phyloP scores from a whole-genome alignment of 2,329 filamentous ascomycete genomes.

The Colletotrichum melonis region DNA sequence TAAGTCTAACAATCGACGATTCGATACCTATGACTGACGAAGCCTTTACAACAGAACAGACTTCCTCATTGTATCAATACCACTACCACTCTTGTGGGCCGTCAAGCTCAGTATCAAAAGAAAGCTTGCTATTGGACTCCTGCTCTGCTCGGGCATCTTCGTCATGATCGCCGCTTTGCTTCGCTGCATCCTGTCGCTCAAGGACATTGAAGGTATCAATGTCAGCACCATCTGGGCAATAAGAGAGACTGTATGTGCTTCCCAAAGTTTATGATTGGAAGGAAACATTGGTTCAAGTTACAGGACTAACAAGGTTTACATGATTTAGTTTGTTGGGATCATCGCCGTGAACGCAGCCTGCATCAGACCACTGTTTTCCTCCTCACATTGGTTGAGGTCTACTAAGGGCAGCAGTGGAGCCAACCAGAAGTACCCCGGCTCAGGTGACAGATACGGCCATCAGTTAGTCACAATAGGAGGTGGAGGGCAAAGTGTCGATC shows the following conservation, averaged over 20 bases:
- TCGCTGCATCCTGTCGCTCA: slow-evolving; percentile 52
- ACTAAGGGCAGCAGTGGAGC: slow-evolving; percentile 44
- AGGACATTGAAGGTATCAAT: slow-evolving; percentile 50
- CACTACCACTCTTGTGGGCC: slow-evolving; percentile 52
- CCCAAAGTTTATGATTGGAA: not conserved
- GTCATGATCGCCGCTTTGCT: slow-evolving; percentile 54
- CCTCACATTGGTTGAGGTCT: slow-evolving; percentile 46
- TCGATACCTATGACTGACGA: not conserved
- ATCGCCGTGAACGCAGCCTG: slow-evolving; percentile 54
- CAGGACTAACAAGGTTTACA: not conserved
- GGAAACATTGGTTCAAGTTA: not conserved
- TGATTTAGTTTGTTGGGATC: slow-evolving; percentile 52
- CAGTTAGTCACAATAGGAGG: slow-evolving; percentile 42
- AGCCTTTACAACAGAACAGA: slow-evolving; percentile 48
- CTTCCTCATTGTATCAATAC: slow-evolving; percentile 50
- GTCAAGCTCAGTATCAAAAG: slow-evolving; percentile 50
- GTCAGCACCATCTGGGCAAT: slow-evolving; percentile 55
- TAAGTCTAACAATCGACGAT: slow-evolving; percentile 34
- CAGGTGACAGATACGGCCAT: slow-evolving; percentile 41
- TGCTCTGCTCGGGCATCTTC: slow-evolving; percentile 57
- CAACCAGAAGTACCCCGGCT: slow-evolving; percentile 39
- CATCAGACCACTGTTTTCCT: slow-evolving; percentile 53
- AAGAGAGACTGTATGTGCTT: slow-evolving; percentile 49
- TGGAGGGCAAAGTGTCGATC: slow-evolving; percentile 32
- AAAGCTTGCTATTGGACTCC: slow-evolving; percentile 51